Evolutionary conservation across 352 stramenopile species (phyloP), one percentile per base, ranked within the genome.

Genomic region (Phytopythium boreale): DNA sequence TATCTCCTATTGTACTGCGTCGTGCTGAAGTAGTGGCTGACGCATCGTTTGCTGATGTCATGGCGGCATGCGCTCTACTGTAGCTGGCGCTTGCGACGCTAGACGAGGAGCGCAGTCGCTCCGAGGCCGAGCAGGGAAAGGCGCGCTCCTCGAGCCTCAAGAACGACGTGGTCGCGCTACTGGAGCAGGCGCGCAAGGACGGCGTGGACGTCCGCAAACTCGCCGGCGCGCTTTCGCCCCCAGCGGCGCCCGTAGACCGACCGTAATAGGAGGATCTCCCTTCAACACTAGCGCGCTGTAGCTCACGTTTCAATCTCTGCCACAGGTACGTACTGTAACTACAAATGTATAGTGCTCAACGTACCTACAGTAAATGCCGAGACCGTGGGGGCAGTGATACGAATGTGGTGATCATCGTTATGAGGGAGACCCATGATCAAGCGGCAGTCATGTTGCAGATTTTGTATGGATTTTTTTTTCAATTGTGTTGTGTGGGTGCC

Each of bases 71-170:
- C 44, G 7, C 17, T 27, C 44, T 26, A 20, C 57, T 67, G 20
- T 64, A 94, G 87, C 72, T 96, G 19, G 87, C 85, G 22, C 69
- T 94, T 22, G 87, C 82, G n/a, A 93, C 79, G 66, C 72, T 96
- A 9, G 85, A 96, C 36, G 85, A 93, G 67, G 87, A 96, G 63
- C 76, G 75, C 15, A 91, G 80, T 19, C 73, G 77, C 17, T 49
- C 53, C 8, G 77, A 93, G 20, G 80, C 79, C 2, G 77, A 89
- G n/a, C 67, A 85, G 50, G 85, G 93, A 61, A 83, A 80, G 39
- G 77, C 76, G 11, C 81, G 79, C 27, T 71, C 71, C n/a, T 39
- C 61, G 47, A 92, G 82, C 55, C 64, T 94, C 39, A 74, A 86
- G 53, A 72, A 63, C 34, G 85, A 95, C 61, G 64, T 95, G 50